These are phyloP conservation scores for Naganishia vishniacii DNA, from an alignment of 768 basidiomycete species.

Conservation along the genomic window DNA sequence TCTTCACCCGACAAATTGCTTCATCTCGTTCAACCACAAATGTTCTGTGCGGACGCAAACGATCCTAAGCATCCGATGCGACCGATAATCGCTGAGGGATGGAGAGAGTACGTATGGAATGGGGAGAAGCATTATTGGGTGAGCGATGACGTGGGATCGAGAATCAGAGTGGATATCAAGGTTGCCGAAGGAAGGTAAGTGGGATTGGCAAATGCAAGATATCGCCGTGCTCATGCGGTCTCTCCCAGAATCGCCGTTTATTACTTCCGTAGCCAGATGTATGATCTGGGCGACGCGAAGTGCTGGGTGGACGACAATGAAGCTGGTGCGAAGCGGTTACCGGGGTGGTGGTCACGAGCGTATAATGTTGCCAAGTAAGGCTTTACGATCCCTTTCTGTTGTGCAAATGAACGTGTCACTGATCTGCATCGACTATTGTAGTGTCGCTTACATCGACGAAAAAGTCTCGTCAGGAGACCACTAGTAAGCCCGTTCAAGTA, in stretches of 20 bases:
- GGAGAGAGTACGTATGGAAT: conserved; percentile 43
- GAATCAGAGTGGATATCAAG: conserved; percentile 44
- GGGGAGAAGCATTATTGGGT: conserved; percentile 47
- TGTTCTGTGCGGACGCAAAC: conserved; percentile 47
- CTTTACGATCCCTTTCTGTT: neutral
- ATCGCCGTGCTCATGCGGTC: neutral
- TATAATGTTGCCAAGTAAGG: conserved; percentile 46
- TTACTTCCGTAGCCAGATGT: conserved; percentile 41
- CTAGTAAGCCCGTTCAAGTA: conserved; percentile 36
- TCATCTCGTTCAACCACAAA: conserved; percentile 38
- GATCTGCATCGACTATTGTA: conserved; percentile 18
- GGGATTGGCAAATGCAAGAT: neutral
- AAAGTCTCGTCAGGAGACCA: conserved; percentile 47
- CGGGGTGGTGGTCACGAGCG: conserved; percentile 41
- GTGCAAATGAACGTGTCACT: conserved; percentile 13
- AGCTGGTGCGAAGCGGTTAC: conserved; percentile 35
- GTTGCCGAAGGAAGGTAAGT: conserved; percentile 44
- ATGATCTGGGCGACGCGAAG: conserved; percentile 40
- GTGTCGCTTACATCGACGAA: conserved; percentile 46
- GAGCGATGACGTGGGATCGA: conserved; percentile 34
- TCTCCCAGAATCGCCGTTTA: conserved; percentile 42
- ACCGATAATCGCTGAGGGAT: conserved; percentile 36
- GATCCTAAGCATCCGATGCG: conserved; percentile 40
- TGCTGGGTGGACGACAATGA: conserved; percentile 49
- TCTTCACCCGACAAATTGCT: conserved; percentile 29